phyloP scores from a whole-genome alignment of 805 yeast genomes.

The Pichia ethanolica region DNA sequence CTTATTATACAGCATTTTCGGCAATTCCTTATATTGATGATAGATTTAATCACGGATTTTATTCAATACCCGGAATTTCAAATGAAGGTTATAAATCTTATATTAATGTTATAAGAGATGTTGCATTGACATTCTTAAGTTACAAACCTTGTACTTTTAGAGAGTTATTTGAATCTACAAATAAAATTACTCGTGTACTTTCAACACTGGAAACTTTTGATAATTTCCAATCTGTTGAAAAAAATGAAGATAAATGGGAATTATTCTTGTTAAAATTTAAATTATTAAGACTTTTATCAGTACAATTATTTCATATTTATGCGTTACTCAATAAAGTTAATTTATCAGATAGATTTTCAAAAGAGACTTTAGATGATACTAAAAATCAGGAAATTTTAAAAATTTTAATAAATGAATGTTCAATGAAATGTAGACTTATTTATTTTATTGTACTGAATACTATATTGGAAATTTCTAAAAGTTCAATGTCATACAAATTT shows the following conservation, averaged over 20 bases:
- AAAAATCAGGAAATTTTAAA: not conserved
- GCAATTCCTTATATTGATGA: slow-evolving; percentile 12
- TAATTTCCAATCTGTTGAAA: not conserved
- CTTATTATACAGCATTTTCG: slow-evolving; percentile 5
- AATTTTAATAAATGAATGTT: not conserved
- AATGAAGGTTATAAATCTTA: not conserved
- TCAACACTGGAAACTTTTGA: not conserved
- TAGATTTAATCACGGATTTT: slow-evolving; percentile 8
- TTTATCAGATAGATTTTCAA: not conserved
- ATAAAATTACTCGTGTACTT: not conserved
- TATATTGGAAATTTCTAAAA: not conserved
- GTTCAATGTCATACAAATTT: not conserved
- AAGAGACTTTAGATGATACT: not conserved
- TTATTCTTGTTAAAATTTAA: slow-evolving; percentile 5
- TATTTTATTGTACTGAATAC: slow-evolving; percentile 1
- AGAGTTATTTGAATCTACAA: not conserved
- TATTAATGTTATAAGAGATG: not conserved
- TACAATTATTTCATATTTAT: not conserved
- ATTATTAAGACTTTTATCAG: not conserved
- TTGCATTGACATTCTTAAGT: not conserved
- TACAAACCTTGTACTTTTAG: not conserved
- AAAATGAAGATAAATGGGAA: slow-evolving; percentile 5
- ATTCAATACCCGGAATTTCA: not conserved
- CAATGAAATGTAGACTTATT: not conserved
- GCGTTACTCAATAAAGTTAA: not conserved